These are phyloP conservation scores for Populus euphratica DNA, from an alignment of 345 rosid species.

Conservation along the genomic window DNA sequence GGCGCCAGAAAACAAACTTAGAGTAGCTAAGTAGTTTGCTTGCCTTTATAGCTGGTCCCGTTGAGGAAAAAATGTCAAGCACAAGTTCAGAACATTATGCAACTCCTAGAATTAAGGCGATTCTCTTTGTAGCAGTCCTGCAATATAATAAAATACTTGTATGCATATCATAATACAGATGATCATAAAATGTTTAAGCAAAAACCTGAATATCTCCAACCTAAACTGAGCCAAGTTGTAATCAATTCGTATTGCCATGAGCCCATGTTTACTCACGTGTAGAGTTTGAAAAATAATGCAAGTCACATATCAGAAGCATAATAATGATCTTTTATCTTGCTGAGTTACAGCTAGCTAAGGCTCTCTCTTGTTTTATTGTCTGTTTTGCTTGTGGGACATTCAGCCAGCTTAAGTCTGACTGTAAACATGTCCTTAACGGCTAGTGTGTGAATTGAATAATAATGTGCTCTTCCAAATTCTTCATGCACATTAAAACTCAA, in stretches of 20 bases:
- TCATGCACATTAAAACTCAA: constrained; percentile 13
- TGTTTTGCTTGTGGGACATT: constrained; percentile 30
- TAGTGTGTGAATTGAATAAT: neutral
- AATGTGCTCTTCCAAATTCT: neutral
- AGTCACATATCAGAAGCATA: constrained; percentile 11
- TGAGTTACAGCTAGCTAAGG: constrained; percentile 28
- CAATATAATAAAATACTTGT: neutral
- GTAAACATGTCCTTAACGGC: neutral
- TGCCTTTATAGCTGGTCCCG: neutral
- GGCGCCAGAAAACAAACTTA: neutral
- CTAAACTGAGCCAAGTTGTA: neutral
- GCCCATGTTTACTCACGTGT: constrained; percentile 19
- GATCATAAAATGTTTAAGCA: neutral
- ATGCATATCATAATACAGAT: neutral
- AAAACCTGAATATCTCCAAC: neutral
- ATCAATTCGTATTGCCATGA: neutral
- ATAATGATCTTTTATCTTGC: constrained; percentile 6
- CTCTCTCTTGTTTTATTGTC: constrained; percentile 10
- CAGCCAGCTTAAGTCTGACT: constrained; percentile 9
- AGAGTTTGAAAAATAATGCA: constrained; percentile 3
- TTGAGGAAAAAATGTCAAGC: neutral
- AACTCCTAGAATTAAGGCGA: neutral
- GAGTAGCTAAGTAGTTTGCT: neutral
- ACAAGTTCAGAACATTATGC: neutral
- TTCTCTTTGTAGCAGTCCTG: neutral